Evolutionary conservation across 2,329 filamentous ascomycete genomes (phyloP).

Genomic region (Verticillium nonalfalfae): DNA sequence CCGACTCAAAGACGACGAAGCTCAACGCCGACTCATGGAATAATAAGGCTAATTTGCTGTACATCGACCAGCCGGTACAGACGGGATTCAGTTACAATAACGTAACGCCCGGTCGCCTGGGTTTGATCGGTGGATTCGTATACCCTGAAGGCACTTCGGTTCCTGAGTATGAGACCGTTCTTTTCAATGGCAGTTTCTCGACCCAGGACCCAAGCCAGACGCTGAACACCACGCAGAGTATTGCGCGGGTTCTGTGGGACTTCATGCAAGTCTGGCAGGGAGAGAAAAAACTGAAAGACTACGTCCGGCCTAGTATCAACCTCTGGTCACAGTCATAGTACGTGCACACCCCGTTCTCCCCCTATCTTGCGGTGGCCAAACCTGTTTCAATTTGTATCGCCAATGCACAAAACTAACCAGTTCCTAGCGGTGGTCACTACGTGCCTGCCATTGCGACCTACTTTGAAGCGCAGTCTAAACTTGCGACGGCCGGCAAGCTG

Average conservation of each 20-base stretch:
- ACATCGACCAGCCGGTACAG: conserved; percentile 50
- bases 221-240: conserved; percentile 1
- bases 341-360: neutral
- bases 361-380: neutral
- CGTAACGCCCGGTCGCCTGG: conserved; percentile 18
- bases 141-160: conserved; percentile 24
- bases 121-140: conserved; percentile 50
- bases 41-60: conserved; percentile 41
- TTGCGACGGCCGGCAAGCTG: neutral
- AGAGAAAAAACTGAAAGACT: conserved; percentile 35
- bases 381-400: too few relatives aligned
- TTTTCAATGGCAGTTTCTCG: conserved; percentile 21
- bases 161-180: neutral
- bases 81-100: conserved; percentile 48
- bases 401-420: neutral
- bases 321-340: conserved; percentile 28
- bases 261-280: conserved; percentile 4
- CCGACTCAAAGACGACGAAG: conserved; percentile 36
- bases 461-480: conserved; percentile 3
- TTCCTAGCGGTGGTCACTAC: conserved; percentile 12
- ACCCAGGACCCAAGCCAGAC: conserved; percentile 17
- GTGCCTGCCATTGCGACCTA: conserved; percentile 10
- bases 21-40: conserved; percentile 52
- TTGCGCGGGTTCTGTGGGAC: neutral
- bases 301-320: conserved; percentile 34